Conservation (phyloP, 2,329 filamentous ascomycete genomes). For the Stagonosporopsis tanaceti region DNA sequence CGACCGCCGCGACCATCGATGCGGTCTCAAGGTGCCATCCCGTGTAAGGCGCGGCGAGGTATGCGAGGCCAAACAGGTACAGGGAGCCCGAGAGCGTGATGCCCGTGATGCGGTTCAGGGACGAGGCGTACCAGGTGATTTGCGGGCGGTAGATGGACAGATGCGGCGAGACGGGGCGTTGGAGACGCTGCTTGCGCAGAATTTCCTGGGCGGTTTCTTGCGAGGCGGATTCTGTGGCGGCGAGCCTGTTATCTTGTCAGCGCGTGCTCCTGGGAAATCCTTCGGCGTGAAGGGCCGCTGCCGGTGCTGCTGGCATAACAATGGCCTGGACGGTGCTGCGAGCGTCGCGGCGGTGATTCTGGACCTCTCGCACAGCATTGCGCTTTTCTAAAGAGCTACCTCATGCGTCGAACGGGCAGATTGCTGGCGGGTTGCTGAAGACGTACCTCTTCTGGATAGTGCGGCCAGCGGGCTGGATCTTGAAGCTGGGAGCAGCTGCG, state of each 20-base stretch:
- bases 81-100: slow-evolving; percentile 73
- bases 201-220: slow-evolving; percentile 65
- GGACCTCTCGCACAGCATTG: background rate
- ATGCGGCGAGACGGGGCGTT: slow-evolving; percentile 85
- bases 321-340: too few species aligned
- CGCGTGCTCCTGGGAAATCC: background rate
- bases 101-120: slow-evolving; percentile 86
- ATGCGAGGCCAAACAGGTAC: slow-evolving; percentile 81
- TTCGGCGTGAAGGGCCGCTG: background rate
- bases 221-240: slow-evolving; percentile 66
- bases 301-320: background rate
- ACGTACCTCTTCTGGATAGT: slow-evolving; percentile 59
- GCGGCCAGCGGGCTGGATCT: slow-evolving; percentile 48
- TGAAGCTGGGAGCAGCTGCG: slow-evolving; percentile 53
- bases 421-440: slow-evolving; percentile 16
- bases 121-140: slow-evolving; percentile 83
- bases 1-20: slow-evolving; percentile 70
- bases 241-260: slow-evolving; percentile 46
- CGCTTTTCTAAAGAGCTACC: background rate
- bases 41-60: slow-evolving; percentile 79
- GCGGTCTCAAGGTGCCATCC: slow-evolving; percentile 75
- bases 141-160: slow-evolving; percentile 84
- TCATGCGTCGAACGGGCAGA: background rate
- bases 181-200: slow-evolving; percentile 80
- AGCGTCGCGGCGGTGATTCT: background rate